These are phyloP conservation scores for Tetrapisispora taiwanensis DNA, from an alignment of 805 yeast genomes.

Conservation along the genomic window DNA sequence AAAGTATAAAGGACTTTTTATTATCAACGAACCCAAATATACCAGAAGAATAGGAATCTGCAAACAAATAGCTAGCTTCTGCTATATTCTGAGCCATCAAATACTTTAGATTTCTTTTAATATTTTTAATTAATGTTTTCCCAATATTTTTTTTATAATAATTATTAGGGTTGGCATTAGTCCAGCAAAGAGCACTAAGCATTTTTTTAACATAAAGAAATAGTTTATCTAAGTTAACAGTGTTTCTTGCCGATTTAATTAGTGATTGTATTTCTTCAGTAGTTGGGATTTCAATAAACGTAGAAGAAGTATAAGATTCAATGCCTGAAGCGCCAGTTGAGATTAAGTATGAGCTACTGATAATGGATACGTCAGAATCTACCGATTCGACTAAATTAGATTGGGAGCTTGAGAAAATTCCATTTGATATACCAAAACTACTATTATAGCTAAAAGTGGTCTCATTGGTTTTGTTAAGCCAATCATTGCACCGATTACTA, in stretches of 20 bases:
- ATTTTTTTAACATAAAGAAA: conserved; percentile 82
- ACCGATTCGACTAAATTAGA: neutral
- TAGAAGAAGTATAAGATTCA: neutral
- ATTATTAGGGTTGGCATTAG: conserved; percentile 30
- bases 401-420: neutral
- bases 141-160: conserved; percentile 23
- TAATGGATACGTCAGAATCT: neutral
- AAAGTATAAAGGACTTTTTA: conserved; percentile 60
- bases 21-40: conserved; percentile 69
- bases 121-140: conserved; percentile 59
- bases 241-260: conserved; percentile 67
- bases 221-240: conserved; percentile 69
- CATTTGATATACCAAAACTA: neutral
- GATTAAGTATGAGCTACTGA: neutral
- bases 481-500: neutral
- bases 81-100: conserved; percentile 66
- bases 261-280: neutral
- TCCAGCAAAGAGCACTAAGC: conserved; percentile 65
- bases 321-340: neutral
- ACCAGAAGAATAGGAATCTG: conserved; percentile 76
- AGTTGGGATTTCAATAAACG: neutral
- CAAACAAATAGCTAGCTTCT: conserved; percentile 84
- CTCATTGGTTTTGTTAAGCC: too few relatives aligned
- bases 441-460: neutral
- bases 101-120: conserved; percentile 51